Evolutionary conservation across 192 early-diverging fungal genomes (phyloP).

Genomic region (Coemansia aciculifera): DNA sequence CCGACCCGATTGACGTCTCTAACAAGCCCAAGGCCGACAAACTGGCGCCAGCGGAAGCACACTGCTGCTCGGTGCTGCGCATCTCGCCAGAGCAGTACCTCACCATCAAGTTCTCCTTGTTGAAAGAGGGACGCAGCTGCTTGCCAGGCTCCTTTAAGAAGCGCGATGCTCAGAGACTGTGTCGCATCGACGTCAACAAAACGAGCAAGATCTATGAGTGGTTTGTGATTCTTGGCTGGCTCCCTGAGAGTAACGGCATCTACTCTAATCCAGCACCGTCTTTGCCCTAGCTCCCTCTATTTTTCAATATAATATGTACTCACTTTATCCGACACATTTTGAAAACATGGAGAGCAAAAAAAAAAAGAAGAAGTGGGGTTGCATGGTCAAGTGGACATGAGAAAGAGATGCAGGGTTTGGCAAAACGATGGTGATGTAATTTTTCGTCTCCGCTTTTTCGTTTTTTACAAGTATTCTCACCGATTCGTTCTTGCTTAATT

Average conservation of each 20-base stretch:
- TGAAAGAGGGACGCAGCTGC: constrained; percentile 55
- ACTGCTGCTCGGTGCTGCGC: constrained; percentile 77
- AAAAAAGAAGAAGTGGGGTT: no score
- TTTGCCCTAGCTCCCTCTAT: not conserved
- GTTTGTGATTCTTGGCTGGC: constrained; percentile 86
- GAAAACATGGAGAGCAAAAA: not conserved
- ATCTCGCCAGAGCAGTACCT: constrained; percentile 84
- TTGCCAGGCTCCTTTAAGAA: constrained; percentile 68
- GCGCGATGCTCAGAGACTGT: constrained; percentile 87
- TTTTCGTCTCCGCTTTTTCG: not conserved
- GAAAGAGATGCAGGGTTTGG: not conserved
- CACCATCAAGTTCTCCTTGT: constrained; percentile 74
- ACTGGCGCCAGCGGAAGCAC: constrained; percentile 62
- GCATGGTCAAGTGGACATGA: not conserved
- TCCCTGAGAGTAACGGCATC: constrained; percentile 51
- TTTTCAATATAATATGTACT: not conserved
- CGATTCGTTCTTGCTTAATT: not conserved
- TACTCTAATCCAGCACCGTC: constrained; percentile 22
- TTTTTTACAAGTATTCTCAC: no score
- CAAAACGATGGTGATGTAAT: not conserved
- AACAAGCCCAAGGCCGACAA: constrained; percentile 37
- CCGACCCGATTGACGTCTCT: constrained; percentile 44
- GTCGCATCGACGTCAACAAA: constrained; percentile 94
- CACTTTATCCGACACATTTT: not conserved
- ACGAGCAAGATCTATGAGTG: constrained; percentile 84